Evolutionary conservation across 495 filamentous ascomycete genomes (phyloP).

Genomic region (Saxispiralis lemnorum): DNA sequence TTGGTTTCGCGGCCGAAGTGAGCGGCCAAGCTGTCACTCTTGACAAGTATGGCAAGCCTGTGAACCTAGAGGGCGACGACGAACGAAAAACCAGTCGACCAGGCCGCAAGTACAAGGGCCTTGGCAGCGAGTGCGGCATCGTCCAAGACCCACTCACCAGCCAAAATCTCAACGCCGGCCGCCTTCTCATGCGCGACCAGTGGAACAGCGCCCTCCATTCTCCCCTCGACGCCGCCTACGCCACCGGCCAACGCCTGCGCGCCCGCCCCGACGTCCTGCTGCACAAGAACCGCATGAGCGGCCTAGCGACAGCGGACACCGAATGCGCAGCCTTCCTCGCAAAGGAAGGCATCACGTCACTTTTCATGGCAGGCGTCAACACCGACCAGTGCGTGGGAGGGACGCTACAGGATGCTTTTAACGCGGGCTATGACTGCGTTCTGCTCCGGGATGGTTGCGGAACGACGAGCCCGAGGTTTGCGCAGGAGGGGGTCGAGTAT

Average conservation of each 20-base stretch:
- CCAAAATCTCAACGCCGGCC: slow-evolving; percentile 27
- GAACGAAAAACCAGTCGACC: slow-evolving; percentile 17
- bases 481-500: slow-evolving; percentile 27
- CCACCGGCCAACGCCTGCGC: slow-evolving; percentile 18
- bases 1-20: slow-evolving; percentile 24
- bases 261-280: slow-evolving; percentile 31
- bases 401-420: slow-evolving; percentile 36
- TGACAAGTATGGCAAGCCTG: slow-evolving; percentile 19
- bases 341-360: slow-evolving; percentile 28
- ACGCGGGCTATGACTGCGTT: slow-evolving; percentile 37
- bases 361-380: slow-evolving; percentile 41
- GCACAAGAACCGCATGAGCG: slow-evolving; percentile 41
- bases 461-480: slow-evolving; percentile 29
- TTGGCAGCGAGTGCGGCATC: slow-evolving; percentile 29
- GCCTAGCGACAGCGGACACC: slow-evolving; percentile 30
- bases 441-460: slow-evolving; percentile 36
- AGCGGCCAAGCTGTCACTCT: slow-evolving; percentile 1
- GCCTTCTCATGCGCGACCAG: slow-evolving; percentile 31
- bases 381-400: slow-evolving; percentile 43
- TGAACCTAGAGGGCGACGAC: slow-evolving; percentile 12
- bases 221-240: slow-evolving; percentile 26
- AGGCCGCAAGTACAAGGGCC: slow-evolving; percentile 23
- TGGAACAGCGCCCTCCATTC: slow-evolving; percentile 39
- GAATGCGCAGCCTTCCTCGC: slow-evolving; percentile 23
- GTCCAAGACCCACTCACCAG: slow-evolving; percentile 25